These are phyloP conservation scores for Azolla pinnata DNA, from an alignment of 75 land plant species.

Conservation along the genomic window DNA sequence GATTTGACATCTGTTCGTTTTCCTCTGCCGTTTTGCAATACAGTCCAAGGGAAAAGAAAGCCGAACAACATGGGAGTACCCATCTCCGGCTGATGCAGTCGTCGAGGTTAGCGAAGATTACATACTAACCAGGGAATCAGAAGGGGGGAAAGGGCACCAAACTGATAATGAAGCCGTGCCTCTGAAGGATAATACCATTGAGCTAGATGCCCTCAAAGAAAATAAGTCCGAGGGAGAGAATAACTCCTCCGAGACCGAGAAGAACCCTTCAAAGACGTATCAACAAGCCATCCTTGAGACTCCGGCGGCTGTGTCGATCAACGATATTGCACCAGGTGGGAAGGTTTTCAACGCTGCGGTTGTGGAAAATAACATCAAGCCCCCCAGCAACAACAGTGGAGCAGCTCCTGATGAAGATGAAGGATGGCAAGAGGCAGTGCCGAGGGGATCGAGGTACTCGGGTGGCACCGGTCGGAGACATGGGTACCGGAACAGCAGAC, in stretches of 20 bases:
- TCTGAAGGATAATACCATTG: too few relatives aligned
- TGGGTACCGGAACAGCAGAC: constrained; percentile 25
- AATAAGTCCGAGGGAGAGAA: neutral
- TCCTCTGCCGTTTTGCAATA: neutral
- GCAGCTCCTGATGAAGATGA: constrained; percentile 34
- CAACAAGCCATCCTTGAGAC: too few relatives aligned
- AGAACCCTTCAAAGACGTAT: too few relatives aligned
- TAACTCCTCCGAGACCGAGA: neutral
- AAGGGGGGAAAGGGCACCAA: too few relatives aligned
- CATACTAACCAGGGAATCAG: too few relatives aligned
- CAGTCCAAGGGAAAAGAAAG: constrained; percentile 11
- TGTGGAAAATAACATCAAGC: too few relatives aligned
- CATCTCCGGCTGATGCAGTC: neutral
- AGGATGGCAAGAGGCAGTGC: constrained; percentile 89
- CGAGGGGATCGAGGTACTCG: constrained; percentile 45
- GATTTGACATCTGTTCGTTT: too few relatives aligned
- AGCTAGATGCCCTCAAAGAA: too few relatives aligned
- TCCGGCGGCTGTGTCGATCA: too few relatives aligned
- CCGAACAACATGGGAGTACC: neutral
- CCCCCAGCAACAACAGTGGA: neutral
- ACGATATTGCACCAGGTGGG: neutral
- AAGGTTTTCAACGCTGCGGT: neutral
- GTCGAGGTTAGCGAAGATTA: too few relatives aligned
- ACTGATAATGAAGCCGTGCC: too few relatives aligned
- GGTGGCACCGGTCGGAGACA: constrained; percentile 21